Evolutionary conservation across 106 monocot genomes (phyloP), one percentile per base, ranked within the genome.

Genomic region (Dendrobium huoshanense): DNA sequence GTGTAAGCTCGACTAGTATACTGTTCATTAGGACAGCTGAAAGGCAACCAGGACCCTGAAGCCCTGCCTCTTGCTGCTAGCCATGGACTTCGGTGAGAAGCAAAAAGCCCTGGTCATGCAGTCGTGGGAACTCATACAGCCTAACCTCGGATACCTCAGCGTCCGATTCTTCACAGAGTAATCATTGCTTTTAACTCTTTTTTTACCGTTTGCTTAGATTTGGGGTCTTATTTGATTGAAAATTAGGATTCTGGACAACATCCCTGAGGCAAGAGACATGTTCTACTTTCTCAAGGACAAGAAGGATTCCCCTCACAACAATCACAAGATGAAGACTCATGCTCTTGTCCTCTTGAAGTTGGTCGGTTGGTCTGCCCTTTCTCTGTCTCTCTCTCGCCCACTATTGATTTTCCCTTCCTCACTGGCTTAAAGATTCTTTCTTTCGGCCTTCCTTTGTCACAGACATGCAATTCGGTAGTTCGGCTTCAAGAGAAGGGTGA

Each of bases 81-180:
- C 64, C 7, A 72, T 72, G 72, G 72, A 72, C 5, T 11, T 17
- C 10, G 10, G 72, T 16, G 72, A 72, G 33, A 29, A 40, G 72
- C 72, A 72, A 5, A 72, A 72, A 27, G 37, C 72, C 37, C 17
- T 72, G 37, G 37, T 72, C 72, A 72, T 72, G 31, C 15, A 37
- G 1, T 33, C 72, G 11, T 72, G 37, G 72, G 72, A 72, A 9
- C 72, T 72, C n/a, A 72, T 72, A 37, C 72, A 37, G 33, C 72
- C 72, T 7, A 72, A 72, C 33, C 72, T 72, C 5, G 72, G 37
- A 29, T 11, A 29, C 72, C 72, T 72, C 37, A 72, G 72, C 72
- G 13, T 72, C 27, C 72, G 72, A 40, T 72, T 72, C 72, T 72
- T 72, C 72, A 72, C 29, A 37, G 72, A 29, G 72, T 72, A 72